Base-by-base conservation (phyloP, 106 monocot species). In the Ottelia alismoides region DNA sequence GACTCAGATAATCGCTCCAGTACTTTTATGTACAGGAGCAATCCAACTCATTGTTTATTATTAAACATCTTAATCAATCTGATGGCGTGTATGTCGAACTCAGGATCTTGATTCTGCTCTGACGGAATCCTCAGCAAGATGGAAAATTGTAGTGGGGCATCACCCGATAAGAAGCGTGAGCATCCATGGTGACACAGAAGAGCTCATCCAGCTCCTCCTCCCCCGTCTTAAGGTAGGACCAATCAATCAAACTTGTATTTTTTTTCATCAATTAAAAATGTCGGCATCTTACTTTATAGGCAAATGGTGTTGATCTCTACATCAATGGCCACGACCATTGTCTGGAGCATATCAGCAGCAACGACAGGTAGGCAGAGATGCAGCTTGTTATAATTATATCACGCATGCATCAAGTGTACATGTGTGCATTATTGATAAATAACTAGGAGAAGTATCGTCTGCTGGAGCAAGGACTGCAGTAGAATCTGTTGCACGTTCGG, bases 301-400 rank as follows among this genome's bases (percentile, higher is more conserved):
- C 54, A 31, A 74, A 81, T 35, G 62, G 40, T 17, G 84, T 90
- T 3, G 84, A 84, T 43, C 52, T 84, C 3, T 90, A 84, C 54
- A 57, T 90, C 31, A 90, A 90, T 11, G 84, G 89, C 9, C 89
- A 90, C 27, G 89, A 90, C 47, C 89, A 84, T 51, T 90, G 89
- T 67, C 84, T 90, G 0, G 69, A 90, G 57, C 89, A 75, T 50
- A 84, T 84, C 28, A 75, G 80, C 46, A 84, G 84, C 69, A 72
- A 17, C 0, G 69, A 84, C 69, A 90, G 89, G 89, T 90, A n/a
- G n/a, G n/a, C n/a, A n/a, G n/a, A n/a, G n/a, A n/a, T n/a, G n/a
- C n/a, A n/a, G n/a, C n/a, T n/a, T n/a, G n/a, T n/a, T n/a, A n/a
- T n/a, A n/a, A n/a, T n/a, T n/a, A n/a, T n/a, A n/a, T n/a, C n/a